These are phyloP conservation scores for Nidula microcarpa DNA, from an alignment of 768 basidiomycete species.

Conservation along the genomic window DNA sequence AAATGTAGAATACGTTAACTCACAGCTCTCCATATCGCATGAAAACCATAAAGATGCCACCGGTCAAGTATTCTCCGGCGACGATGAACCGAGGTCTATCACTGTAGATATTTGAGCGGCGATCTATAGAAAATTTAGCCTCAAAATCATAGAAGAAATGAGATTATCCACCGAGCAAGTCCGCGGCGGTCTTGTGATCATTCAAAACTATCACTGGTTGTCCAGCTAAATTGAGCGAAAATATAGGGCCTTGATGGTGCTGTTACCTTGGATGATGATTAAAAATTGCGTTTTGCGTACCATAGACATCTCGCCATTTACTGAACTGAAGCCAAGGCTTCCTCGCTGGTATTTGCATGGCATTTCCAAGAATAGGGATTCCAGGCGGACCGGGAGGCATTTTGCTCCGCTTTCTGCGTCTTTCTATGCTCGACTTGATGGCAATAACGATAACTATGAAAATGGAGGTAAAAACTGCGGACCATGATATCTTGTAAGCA, in stretches of 20 bases:
- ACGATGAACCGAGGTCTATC: background rate
- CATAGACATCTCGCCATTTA: background rate
- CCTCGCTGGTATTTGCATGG: background rate
- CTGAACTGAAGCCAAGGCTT: background rate
- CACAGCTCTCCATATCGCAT: background rate
- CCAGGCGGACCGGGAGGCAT: slow-evolving; percentile 3
- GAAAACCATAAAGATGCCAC: background rate
- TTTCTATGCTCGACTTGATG: too few relatives aligned
- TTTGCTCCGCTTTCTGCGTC: background rate
- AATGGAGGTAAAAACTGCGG: too few relatives aligned
- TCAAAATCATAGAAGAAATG: too few relatives aligned
- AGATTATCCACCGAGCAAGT: background rate
- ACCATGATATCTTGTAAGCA: too few relatives aligned
- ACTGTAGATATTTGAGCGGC: background rate
- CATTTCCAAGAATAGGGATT: background rate
- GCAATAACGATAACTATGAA: too few relatives aligned
- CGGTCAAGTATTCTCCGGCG: background rate
- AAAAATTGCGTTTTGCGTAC: background rate
- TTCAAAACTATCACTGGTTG: background rate
- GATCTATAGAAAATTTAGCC: background rate
- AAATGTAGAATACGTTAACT: too few relatives aligned
- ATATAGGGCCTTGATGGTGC: background rate
- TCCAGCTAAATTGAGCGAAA: background rate
- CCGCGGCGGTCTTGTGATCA: background rate
- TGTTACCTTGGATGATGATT: background rate